phyloP scores from a whole-genome alignment of 345 rosid species.

The Sisymbrium irio region DNA sequence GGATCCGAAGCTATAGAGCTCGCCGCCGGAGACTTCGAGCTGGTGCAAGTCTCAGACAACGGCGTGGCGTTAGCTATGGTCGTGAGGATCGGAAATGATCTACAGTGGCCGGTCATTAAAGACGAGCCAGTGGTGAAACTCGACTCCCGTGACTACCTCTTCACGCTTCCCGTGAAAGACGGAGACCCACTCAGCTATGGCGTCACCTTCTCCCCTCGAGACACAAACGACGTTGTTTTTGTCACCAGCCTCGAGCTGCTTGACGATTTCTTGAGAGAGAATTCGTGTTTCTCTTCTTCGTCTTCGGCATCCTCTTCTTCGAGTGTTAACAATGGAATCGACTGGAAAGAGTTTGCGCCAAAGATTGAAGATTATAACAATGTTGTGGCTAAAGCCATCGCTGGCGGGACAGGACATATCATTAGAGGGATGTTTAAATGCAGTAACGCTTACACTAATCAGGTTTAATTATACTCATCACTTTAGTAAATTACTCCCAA shows the following conservation, averaged over 20 bases:
- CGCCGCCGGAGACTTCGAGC: conserved; percentile 61
- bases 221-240: conserved; percentile 21
- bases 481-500: neutral
- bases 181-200: conserved; percentile 83
- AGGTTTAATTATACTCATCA: conserved; percentile 51
- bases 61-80: conserved; percentile 60
- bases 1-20: conserved; percentile 76
- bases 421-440: conserved; percentile 79
- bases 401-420: conserved; percentile 95
- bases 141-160: conserved; percentile 63
- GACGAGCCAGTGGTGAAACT: conserved; percentile 93
- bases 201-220: conserved; percentile 43
- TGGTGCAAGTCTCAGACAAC: conserved; percentile 55
- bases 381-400: conserved; percentile 76
- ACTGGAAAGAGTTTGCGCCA: conserved; percentile 91
- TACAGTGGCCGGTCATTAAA: conserved; percentile 87
- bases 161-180: conserved; percentile 71
- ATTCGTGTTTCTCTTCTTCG: conserved; percentile 60
- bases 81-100: conserved; percentile 60
- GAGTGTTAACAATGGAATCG: conserved; percentile 34
- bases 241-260: conserved; percentile 38
- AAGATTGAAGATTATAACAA: conserved; percentile 67
- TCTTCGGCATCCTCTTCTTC: conserved; percentile 18
- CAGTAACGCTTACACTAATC: conserved; percentile 76
- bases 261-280: conserved; percentile 63